These are phyloP conservation scores for Fusarium chaquense DNA, from an alignment of 2,329 filamentous ascomycete species.

Conservation along the genomic window DNA sequence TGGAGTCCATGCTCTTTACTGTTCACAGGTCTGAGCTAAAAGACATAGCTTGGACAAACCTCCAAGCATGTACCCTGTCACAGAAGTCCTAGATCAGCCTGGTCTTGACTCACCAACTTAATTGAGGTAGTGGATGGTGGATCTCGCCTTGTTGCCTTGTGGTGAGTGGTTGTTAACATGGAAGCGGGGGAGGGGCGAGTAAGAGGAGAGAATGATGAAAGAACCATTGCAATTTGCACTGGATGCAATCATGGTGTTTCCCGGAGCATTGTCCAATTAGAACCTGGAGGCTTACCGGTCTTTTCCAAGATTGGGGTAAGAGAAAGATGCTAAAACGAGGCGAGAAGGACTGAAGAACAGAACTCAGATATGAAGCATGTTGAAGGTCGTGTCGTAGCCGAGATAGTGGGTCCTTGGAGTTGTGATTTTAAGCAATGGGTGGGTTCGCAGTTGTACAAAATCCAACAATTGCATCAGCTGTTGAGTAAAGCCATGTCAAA, in stretches of 20 bases:
- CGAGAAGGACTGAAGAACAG: conserved; percentile 4
- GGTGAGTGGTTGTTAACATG: conserved; percentile 31
- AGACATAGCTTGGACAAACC: neutral
- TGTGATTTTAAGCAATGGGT: conserved; percentile 7
- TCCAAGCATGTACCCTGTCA: conserved; percentile 31
- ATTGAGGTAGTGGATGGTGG: conserved; percentile 37
- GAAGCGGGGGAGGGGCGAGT: conserved; percentile 42
- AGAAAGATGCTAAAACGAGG: conserved; percentile 2
- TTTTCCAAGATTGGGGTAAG: conserved; percentile 6
- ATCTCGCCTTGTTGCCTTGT: conserved; percentile 29
- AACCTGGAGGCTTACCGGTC: conserved; percentile 7
- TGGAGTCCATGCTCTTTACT: neutral
- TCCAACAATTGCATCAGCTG: conserved; percentile 1
- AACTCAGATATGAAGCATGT: conserved; percentile 22
- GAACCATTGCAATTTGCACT: conserved; percentile 25
- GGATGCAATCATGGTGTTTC: conserved; percentile 34
- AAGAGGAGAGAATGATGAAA: conserved; percentile 24
- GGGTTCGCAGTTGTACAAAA: conserved; percentile 7
- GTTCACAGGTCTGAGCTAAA: conserved; percentile 9
- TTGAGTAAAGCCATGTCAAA: neutral
- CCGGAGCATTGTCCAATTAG: conserved; percentile 27
- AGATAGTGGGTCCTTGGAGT: conserved; percentile 39
- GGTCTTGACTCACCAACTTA: conserved; percentile 17
- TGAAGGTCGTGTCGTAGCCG: conserved; percentile 15
- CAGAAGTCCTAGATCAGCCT: conserved; percentile 21